Percentiles rank a stretch among this genome's conserved stretches.
These are phyloP conservation scores for Olyra latifolia DNA, from an alignment of 176 grass and related monocot genomes.

Conservation along the genomic window DNA sequence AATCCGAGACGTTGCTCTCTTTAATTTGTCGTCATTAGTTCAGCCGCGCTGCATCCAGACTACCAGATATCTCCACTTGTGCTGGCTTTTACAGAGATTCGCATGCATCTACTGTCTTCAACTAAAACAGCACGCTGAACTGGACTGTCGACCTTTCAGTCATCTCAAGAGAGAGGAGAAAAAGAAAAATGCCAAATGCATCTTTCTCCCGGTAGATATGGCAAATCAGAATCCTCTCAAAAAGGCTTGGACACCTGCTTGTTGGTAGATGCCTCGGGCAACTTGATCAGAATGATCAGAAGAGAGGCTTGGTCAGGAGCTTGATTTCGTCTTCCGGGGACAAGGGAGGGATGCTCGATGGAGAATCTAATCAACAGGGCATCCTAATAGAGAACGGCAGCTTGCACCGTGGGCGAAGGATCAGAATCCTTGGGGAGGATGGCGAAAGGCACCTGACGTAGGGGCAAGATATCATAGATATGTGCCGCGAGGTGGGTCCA, in stretches of 20 bases:
- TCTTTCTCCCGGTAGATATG: constrained; percentile 23
- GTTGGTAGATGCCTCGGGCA: constrained; percentile 12
- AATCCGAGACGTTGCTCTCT: background rate
- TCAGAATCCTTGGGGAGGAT: background rate
- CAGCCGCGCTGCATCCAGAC: background rate
- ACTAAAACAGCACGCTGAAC: background rate
- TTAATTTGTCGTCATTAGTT: background rate
- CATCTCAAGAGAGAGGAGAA: background rate
- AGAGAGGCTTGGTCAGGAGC: background rate
- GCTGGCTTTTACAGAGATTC: background rate
- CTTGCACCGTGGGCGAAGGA: background rate
- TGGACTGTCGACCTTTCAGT: background rate
- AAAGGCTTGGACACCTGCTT: background rate
- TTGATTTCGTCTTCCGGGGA: constrained; percentile 28
- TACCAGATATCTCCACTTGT: background rate
- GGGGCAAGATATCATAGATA: background rate
- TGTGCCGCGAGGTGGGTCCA: background rate
- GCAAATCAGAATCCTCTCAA: constrained; percentile 27
- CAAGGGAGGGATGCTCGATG: constrained; percentile 13
- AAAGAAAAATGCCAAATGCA: background rate
- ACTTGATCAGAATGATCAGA: background rate
- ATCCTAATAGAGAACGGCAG: background rate
- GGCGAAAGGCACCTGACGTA: background rate
- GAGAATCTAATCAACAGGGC: constrained; percentile 32
- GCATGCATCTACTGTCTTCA: background rate